phyloP scores from a whole-genome alignment of 441 rosid genomes.

The Breynia disticha region DNA sequence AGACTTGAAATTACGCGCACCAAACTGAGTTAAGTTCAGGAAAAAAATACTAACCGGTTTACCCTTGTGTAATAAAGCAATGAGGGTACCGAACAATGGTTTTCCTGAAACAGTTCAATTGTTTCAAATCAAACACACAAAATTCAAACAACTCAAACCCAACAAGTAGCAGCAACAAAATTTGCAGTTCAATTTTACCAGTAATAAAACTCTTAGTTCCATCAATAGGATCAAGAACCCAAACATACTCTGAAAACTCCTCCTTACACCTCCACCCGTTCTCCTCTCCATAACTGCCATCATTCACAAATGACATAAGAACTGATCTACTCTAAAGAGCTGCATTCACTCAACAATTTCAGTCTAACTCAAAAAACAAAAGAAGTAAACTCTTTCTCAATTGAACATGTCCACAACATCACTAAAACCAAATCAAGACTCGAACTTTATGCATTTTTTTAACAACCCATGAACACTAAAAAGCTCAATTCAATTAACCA shows the following conservation, averaged over 20 bases:
- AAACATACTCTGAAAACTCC: constrained; percentile 73
- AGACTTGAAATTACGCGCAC: too few relatives aligned
- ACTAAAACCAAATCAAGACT: too few relatives aligned
- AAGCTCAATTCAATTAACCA: too few relatives aligned
- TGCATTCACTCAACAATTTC: too few relatives aligned
- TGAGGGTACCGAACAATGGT: constrained; percentile 92
- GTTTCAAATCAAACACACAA: constrained; percentile 7
- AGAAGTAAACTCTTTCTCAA: too few relatives aligned
- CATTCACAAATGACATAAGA: neutral
- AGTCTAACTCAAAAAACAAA: too few relatives aligned
- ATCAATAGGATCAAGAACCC: constrained; percentile 96
- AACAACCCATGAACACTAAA: too few relatives aligned
- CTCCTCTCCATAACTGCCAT: constrained; percentile 87
- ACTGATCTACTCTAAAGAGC: too few relatives aligned
- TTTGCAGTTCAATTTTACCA: constrained; percentile 30
- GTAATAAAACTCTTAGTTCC: constrained; percentile 98
- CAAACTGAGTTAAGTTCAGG: too few relatives aligned
- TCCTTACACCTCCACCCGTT: constrained; percentile 88
- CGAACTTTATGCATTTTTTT: too few relatives aligned
- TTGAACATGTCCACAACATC: too few relatives aligned
- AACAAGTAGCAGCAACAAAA: neutral
- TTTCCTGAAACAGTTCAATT: constrained; percentile 53
- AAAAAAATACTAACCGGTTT: constrained; percentile 58
- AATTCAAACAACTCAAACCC: constrained; percentile 5
- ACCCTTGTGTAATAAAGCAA: constrained; percentile 68